phyloP scores from a whole-genome alignment of 2,329 filamentous ascomycete species.

The Fusarium caatingaense region DNA sequence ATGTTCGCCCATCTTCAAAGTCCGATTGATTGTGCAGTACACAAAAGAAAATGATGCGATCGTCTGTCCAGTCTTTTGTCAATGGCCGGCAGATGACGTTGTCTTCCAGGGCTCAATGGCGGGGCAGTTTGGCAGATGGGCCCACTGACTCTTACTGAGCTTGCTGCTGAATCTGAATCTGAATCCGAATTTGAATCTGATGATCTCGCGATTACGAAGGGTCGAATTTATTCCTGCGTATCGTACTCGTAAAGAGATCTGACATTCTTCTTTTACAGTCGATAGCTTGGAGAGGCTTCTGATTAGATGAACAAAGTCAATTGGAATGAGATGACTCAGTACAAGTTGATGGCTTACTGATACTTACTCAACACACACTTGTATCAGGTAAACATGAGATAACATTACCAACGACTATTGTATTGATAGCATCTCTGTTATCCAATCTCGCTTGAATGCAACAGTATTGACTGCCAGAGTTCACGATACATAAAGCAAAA shows the following conservation, averaged over 20 bases:
- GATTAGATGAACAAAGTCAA: neutral
- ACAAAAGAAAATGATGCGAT: neutral
- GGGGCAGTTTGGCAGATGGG: conserved; percentile 28
- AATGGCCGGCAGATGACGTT: conserved; percentile 30
- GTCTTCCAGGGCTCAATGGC: conserved; percentile 18
- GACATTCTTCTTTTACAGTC: neutral
- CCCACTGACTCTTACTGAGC: conserved; percentile 15
- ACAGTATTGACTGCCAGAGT: neutral
- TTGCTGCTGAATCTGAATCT: neutral
- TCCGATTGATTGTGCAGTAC: neutral
- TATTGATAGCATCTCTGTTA: neutral
- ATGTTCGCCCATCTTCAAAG: conserved; percentile 33
- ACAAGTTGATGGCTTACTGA: conserved; percentile 25
- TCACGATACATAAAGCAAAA: neutral
- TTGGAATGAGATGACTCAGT: neutral
- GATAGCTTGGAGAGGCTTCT: neutral
- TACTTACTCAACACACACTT: conserved; percentile 17
- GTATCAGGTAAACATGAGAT: conserved; percentile 16
- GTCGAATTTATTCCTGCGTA: neutral
- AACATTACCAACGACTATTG: neutral
- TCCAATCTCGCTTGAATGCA: neutral
- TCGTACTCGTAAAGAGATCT: neutral
- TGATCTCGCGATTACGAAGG: neutral
- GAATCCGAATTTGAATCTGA: neutral
- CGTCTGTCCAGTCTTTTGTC: conserved; percentile 6